Base-by-base conservation (phyloP, 2,329 filamentous ascomycete species). In the Diaporthe caulivora region DNA sequence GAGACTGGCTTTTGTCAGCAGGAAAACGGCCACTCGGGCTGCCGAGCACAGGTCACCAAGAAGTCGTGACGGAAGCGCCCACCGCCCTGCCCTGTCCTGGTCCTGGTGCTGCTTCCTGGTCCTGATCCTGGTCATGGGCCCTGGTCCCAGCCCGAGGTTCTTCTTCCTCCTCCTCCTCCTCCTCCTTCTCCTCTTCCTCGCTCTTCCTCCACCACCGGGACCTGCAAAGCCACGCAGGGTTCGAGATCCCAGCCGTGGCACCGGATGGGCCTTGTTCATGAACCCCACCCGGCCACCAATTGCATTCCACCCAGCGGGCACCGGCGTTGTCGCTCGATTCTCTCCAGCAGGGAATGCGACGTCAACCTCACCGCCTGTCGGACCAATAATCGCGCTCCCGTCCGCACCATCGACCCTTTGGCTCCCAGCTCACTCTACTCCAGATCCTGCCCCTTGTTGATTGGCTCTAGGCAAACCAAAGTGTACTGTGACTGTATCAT, bases 301-400 rank as follows among this genome's bases (percentile, higher is more conserved):
- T 31, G 60, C 40, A 64, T 31, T 34, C 65, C 58, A 54, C 53
- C 49, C 70, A 34, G 26, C 40, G 37, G 67, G 40, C 44, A 73
- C 54, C 62, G 65, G 62, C 54, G 67, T 49, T 65, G 60, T 65
- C 67, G 40, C 67, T 73, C 70, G 74, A 54, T 54, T 51, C 67
- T 73, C 44, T 29, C 57, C 71, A 69, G 65, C 55, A 73, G 72
- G 72, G 57, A 65, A 51, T 65, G 67, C 58, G 29, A 51, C 53
- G 54, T 62, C 68, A 55, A 73, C 54, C 54, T 65, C 74, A 75
- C 74, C 74, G 74, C 74, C 67, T 75, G 71, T 71, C 71, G 60
- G 62, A n/a, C 73, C 73, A 75, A 75, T 73, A 60, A 72, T 70
- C 69, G 69, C 55, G 55, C 55, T 62, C 47, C 62, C 62, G 62